Conservation (phyloP, 176 grass and related monocot species). For the Oryza glaberrima region DNA sequence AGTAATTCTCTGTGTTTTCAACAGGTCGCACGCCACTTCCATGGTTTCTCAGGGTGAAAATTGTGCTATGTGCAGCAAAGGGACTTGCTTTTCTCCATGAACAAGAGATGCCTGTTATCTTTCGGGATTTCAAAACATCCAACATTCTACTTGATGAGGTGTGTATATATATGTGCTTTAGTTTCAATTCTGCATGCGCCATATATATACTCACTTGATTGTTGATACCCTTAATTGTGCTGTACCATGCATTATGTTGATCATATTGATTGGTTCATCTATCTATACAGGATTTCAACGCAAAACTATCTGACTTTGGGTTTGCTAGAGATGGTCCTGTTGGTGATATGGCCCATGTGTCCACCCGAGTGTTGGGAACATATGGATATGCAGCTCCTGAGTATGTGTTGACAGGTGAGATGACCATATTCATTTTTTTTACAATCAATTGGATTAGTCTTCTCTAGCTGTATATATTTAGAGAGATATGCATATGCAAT, state of each 20-base stretch:
- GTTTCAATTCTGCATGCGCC: not conserved
- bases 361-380: slow-evolving; percentile 72
- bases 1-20: slow-evolving; percentile 19
- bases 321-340: slow-evolving; percentile 76
- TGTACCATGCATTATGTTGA: slow-evolving; percentile 7
- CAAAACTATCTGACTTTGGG: slow-evolving; percentile 82
- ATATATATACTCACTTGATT: not conserved
- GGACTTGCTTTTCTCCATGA: slow-evolving; percentile 85
- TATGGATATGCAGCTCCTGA: slow-evolving; percentile 79
- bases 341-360: slow-evolving; percentile 79
- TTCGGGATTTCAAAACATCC: slow-evolving; percentile 81
- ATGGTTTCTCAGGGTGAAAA: slow-evolving; percentile 71
- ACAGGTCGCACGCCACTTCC: slow-evolving; percentile 63
- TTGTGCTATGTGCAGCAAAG: slow-evolving; percentile 74
- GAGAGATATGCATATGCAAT: too few relatives aligned
- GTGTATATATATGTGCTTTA: not conserved
- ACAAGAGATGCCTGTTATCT: slow-evolving; percentile 81
- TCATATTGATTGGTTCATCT: slow-evolving; percentile 19
- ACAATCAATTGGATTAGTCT: not conserved
- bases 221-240: slow-evolving; percentile 16
- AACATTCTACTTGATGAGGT: slow-evolving; percentile 76
- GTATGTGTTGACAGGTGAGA: slow-evolving; percentile 77
- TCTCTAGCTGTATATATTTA: slow-evolving; percentile 7
- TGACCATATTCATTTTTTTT: not conserved
- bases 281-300: slow-evolving; percentile 62